phyloP scores from a whole-genome alignment of 805 yeast species.

The Saturnispora ahearnii region DNA sequence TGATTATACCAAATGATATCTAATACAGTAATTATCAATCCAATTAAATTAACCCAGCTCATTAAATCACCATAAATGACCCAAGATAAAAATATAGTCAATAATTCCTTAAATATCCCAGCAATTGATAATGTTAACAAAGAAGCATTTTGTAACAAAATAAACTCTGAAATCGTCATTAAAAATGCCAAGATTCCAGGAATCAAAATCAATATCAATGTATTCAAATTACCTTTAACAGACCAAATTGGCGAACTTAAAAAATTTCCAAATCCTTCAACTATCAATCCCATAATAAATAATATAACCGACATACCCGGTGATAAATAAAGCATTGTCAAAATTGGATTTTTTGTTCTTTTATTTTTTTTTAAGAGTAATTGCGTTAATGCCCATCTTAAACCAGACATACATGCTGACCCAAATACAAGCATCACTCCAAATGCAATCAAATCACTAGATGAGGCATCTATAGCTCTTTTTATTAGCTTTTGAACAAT shows the following conservation, averaged over 20 bases:
- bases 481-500: neutral
- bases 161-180: slow-evolving; percentile 84
- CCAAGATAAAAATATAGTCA: slow-evolving; percentile 66
- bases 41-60: slow-evolving; percentile 58
- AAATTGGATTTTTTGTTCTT: slow-evolving; percentile 63
- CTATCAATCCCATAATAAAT: slow-evolving; percentile 48
- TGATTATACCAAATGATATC: slow-evolving; percentile 83
- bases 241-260: slow-evolving; percentile 52
- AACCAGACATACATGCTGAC: slow-evolving; percentile 77
- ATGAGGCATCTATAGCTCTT: neutral
- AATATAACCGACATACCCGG: slow-evolving; percentile 73
- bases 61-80: slow-evolving; percentile 68
- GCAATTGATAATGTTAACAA: slow-evolving; percentile 82
- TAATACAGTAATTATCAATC: slow-evolving; percentile 61
- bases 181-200: slow-evolving; percentile 87
- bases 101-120: slow-evolving; percentile 86
- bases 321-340: slow-evolving; percentile 73
- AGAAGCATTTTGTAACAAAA: slow-evolving; percentile 70
- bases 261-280: slow-evolving; percentile 62
- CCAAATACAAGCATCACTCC: slow-evolving; percentile 71
- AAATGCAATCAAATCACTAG: slow-evolving; percentile 23
- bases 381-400: slow-evolving; percentile 94
- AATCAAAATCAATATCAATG: slow-evolving; percentile 50
- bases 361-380: slow-evolving; percentile 55
- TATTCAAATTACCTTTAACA: slow-evolving; percentile 44